Base-by-base conservation (phyloP, 768 basidiomycete species). In the Rhodocollybia butyracea region DNA sequence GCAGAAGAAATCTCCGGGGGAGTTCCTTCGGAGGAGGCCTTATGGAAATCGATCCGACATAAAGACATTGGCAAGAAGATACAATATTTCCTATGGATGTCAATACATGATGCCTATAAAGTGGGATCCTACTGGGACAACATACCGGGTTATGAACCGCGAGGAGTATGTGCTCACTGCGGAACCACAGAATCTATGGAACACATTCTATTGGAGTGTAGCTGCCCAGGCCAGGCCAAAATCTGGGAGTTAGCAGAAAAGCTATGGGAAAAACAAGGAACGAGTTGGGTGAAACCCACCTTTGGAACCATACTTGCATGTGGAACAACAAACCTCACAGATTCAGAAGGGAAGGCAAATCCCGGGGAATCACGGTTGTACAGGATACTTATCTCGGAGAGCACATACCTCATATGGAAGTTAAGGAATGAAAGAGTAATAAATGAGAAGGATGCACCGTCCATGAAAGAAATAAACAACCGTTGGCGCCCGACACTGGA, bases 181-280 rank as follows among this genome's bases (percentile, higher is more conserved):
- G 24, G 32, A 0, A 46, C 21, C 0, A 51, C 8, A 19, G 72
- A 72, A 51, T 30, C 63, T 1, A 60, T 73, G 57, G 61, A 64
- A 8, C 72, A 73, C 43, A 70, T 70, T 3, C 60, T 72, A 1
- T 54, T 45, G 0, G 54, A 69, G 19, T 73, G 71, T 46, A 21
- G 26, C 38, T 56, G 50, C 0, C 54, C 60, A 4, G 66, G 64
- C 0, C 67, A 68, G 41, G 40, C 51, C 27, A 22, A 32, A 31
- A 46, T 68, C 3, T 73, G 70, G 70, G 22, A 54, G 13, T 34
- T 60, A 1, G 60, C 57, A 0, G 43, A 56, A 41, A 34, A 59
- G n/a, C n/a, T 67, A 0, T 67, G 64, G 56, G n/a, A 24, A 0
- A 65, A 46, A 11, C 65, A 45, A 30, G 34, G 57, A 12, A 11